Evolutionary conservation across 306 rosid genomes (phyloP).

Genomic region (Vigna hirtella): DNA sequence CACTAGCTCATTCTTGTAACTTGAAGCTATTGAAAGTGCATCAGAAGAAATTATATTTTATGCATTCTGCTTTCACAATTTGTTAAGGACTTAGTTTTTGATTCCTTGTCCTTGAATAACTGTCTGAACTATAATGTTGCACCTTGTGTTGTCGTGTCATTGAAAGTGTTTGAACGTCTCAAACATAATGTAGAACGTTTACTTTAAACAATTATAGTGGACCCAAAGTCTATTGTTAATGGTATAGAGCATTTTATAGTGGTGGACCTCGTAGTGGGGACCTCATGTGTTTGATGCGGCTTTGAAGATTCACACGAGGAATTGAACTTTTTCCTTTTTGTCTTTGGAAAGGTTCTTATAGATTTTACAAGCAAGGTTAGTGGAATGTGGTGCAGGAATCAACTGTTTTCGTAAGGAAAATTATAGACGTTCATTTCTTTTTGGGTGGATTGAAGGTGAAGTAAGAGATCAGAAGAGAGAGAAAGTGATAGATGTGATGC

Average conservation of each 20-base stretch:
- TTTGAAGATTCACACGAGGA: slow-evolving; percentile 6
- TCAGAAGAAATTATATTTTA: slow-evolving; percentile 10
- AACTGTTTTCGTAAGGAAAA: not conserved
- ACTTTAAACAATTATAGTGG: not conserved
- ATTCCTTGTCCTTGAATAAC: not conserved
- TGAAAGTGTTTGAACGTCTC: not conserved
- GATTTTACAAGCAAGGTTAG: not conserved
- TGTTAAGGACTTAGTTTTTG: not conserved
- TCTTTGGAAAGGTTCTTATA: not conserved
- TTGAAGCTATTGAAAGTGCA: not conserved
- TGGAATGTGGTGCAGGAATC: not conserved
- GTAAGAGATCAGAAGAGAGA: not conserved
- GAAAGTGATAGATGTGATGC: not conserved
- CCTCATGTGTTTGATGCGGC: not conserved
- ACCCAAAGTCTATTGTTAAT: not conserved
- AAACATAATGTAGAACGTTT: not conserved
- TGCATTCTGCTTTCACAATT: not conserved
- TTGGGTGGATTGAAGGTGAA: not conserved
- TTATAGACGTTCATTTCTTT: not conserved
- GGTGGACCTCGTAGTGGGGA: slow-evolving; percentile 16
- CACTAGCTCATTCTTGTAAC: slow-evolving; percentile 2
- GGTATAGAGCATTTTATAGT: slow-evolving; percentile 1
- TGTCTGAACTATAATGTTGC: not conserved
- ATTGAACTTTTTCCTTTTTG: not conserved
- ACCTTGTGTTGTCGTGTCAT: not conserved